Evolutionary conservation across 2,329 filamentous ascomycete species (phyloP).

Genomic region (Penicillium sp.): DNA sequence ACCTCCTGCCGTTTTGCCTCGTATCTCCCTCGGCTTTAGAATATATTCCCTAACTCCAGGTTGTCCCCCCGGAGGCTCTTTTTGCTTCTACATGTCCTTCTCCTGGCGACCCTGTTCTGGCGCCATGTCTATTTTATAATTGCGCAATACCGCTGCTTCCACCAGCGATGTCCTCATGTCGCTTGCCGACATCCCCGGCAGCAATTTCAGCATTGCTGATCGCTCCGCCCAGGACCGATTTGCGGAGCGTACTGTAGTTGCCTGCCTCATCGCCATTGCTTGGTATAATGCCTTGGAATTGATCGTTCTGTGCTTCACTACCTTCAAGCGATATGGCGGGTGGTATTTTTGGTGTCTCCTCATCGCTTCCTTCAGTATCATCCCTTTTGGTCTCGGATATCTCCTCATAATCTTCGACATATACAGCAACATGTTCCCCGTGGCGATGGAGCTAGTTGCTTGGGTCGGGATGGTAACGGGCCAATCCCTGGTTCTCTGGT

Average conservation of each 20-base stretch:
- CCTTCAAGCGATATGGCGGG: conserved; percentile 47
- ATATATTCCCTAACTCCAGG: background rate
- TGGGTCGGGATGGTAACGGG: conserved; percentile 51
- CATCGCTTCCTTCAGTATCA: conserved; percentile 44
- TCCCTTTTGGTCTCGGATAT: conserved; percentile 48
- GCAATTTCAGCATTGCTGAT: conserved; percentile 15
- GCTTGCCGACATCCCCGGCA: conserved; percentile 14
- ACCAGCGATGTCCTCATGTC: conserved; percentile 24
- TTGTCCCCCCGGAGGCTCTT: background rate
- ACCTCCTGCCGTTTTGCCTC: conserved; percentile 9
- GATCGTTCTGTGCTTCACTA: conserved; percentile 47
- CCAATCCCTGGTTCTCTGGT: conserved; percentile 52
- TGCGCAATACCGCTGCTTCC: background rate
- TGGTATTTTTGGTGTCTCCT: conserved; percentile 53
- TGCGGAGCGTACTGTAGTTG: conserved; percentile 16
- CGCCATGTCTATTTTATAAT: background rate
- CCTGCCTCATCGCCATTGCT: conserved; percentile 42
- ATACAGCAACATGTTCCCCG: conserved; percentile 35
- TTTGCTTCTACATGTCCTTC: background rate
- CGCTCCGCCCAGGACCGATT: conserved; percentile 8
- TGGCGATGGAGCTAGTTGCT: conserved; percentile 44
- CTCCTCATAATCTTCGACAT: conserved; percentile 46
- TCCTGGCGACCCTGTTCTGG: background rate
- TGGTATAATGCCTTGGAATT: conserved; percentile 53
- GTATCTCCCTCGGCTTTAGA: background rate